Conservation (phyloP, 495 filamentous ascomycete genomes). For the Penicillium cinerascens region DNA sequence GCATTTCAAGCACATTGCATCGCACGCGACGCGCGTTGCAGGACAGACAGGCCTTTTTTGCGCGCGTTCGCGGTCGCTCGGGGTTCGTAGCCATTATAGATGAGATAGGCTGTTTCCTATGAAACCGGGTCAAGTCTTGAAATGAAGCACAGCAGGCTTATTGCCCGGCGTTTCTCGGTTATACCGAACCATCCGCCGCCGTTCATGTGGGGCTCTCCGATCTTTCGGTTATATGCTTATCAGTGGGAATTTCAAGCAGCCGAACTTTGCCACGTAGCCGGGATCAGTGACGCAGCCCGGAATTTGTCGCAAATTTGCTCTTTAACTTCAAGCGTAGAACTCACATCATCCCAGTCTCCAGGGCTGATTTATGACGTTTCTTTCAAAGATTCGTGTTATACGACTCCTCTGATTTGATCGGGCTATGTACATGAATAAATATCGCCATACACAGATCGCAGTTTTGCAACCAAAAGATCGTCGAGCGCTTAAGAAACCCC, state of each 20-base stretch:
- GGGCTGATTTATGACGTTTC: too few species aligned
- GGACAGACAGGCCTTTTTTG: constrained; percentile 43
- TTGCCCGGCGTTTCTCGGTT: constrained; percentile 11
- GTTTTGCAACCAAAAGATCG: too few species aligned
- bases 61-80: constrained; percentile 28
- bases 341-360: too few species aligned
- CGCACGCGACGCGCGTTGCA: constrained; percentile 46
- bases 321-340: too few species aligned
- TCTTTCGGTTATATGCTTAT: constrained; percentile 23
- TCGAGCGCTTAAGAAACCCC: too few species aligned
- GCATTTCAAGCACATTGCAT: constrained; percentile 44
- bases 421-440: too few species aligned
- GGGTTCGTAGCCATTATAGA: constrained; percentile 10
- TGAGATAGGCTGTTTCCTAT: constrained; percentile 15
- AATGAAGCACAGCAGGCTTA: neutral
- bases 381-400: too few species aligned
- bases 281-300: neutral
- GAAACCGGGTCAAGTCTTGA: neutral
- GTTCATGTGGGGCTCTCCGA: constrained; percentile 14
- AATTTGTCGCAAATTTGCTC: neutral
- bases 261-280: neutral
- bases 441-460: too few species aligned
- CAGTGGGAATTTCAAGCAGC: neutral
- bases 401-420: too few species aligned
- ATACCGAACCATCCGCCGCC: neutral